Evolutionary conservation across 2,329 filamentous ascomycete species (phyloP), one percentile per base, ranked within the genome.

Genomic region (Aspergillus ruber): DNA sequence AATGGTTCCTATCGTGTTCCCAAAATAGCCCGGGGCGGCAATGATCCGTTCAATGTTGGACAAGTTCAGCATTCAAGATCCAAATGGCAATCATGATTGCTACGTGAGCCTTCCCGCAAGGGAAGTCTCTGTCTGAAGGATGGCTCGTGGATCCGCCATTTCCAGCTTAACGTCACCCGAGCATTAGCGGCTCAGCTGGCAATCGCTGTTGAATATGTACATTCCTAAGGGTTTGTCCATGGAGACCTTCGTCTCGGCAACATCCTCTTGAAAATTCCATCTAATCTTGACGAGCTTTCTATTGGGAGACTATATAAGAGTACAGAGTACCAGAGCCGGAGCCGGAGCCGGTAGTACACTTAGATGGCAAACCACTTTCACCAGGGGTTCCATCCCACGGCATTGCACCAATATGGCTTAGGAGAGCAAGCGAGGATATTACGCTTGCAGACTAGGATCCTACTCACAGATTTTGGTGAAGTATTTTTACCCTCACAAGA

Each of bases 171-270:
- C 4, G 54, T 56, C 2, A 58, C 60, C 15, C 56, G 58, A 27
- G 42, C 54, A n/a, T 39, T 64, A 4, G 52, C 52, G n/a, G 58
- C 58, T 1, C 59, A 63, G 45, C 56, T 62, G 1, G 55, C 52
- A 1, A 70, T 64, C 25, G 65, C 58, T 20, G 58, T 70, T 7
- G 55, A 59, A 0, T 57, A 59, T 41, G 18, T 55, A 15, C 51
- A 55, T 32, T 8, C 47, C 4, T 45, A 48, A 43, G 65, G 63
- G 15, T 61, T 59, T 43, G 63, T 62, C 23, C 66, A 71, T 53
- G 64, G 66, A 61, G 66, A 61, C 23, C 49, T 71, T 41, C 63
- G 71, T 44, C 45, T 58, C 3, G 64, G 65, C n/a, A 71, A 71
- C 46, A 40, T 66, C 21, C 59, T 70, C 18, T 53, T 71, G 32